Percentiles rank a stretch among this genome's conserved stretches.
Evolutionary conservation across 495 filamentous ascomycete species (phyloP).

Genomic region (Sabuloglossum arenarium): DNA sequence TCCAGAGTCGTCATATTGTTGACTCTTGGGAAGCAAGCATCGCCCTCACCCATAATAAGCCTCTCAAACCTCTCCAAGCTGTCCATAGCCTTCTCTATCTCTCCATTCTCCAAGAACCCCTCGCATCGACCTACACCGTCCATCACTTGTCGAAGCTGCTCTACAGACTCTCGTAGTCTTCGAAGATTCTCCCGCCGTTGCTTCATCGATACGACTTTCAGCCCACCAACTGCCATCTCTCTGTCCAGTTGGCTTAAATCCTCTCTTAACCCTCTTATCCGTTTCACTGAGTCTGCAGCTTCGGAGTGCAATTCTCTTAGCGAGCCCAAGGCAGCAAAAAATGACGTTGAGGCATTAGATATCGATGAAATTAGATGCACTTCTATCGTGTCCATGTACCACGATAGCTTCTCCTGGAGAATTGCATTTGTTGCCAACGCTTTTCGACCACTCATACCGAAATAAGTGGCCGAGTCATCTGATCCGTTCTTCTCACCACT

Average conservation of each 20-base stretch:
- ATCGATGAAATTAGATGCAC: constrained; percentile 94
- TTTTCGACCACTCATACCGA: constrained; percentile 39
- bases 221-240: constrained; percentile 68
- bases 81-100: constrained; percentile 59
- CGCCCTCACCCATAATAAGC: constrained; percentile 47
- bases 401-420: constrained; percentile 95
- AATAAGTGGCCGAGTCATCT: constrained; percentile 41
- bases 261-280: constrained; percentile 60
- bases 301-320: constrained; percentile 79
- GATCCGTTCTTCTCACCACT: constrained; percentile 29
- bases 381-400: constrained; percentile 99
- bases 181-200: constrained; percentile 67
- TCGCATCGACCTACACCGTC: constrained; percentile 59
- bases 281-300: constrained; percentile 73
- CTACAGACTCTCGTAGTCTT: constrained; percentile 60
- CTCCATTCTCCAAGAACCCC: constrained; percentile 54
- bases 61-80: constrained; percentile 56
- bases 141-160: constrained; percentile 62
- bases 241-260: constrained; percentile 64
- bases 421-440: constrained; percentile 92
- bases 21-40: constrained; percentile 12
- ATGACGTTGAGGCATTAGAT: constrained; percentile 81
- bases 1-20: constrained; percentile 12
- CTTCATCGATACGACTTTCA: constrained; percentile 69
- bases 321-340: constrained; percentile 88